phyloP scores from a whole-genome alignment of 139 green algal species.

The Chlamydomonas sp. region DNA sequence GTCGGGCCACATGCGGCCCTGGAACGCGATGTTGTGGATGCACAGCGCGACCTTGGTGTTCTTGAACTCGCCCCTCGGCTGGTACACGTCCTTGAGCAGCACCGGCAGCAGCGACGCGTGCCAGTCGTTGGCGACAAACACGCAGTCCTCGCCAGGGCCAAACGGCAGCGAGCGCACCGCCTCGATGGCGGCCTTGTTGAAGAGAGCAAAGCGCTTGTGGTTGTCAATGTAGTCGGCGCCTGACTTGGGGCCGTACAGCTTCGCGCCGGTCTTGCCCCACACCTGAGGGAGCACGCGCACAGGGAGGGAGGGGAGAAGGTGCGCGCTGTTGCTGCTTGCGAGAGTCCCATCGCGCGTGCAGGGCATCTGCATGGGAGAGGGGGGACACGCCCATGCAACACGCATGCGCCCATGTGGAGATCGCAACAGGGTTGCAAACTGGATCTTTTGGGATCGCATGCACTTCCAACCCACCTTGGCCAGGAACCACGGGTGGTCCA shows the following conservation, averaged over 20 bases:
- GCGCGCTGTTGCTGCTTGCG: too few relatives aligned
- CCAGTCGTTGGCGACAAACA: conserved; percentile 95
- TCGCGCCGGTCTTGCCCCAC: conserved; percentile 18
- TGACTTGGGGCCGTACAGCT: conserved; percentile 88
- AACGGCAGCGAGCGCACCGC: conserved; percentile 66
- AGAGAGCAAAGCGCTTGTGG: conserved; percentile 91
- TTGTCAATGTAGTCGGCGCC: conserved; percentile 94
- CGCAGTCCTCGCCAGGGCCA: conserved; percentile 78
- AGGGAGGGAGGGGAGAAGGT: too few relatives aligned
- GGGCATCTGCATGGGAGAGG: too few relatives aligned
- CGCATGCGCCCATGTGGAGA: too few relatives aligned
- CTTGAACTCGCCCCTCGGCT: conserved; percentile 68
- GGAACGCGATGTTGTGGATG: conserved; percentile 98
- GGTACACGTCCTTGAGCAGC: conserved; percentile 80
- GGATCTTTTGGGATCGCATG: too few relatives aligned
- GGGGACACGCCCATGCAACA: too few relatives aligned
- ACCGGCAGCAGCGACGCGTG: conserved; percentile 77
- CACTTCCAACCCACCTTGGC: conserved; percentile 71
- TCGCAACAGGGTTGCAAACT: background rate
- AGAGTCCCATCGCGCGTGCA: too few relatives aligned
- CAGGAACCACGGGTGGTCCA: conserved; percentile 93
- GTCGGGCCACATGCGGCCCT: conserved; percentile 86
- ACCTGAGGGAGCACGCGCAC: too few relatives aligned
- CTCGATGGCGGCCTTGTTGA: conserved; percentile 85
- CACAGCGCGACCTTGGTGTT: conserved; percentile 74